Conservation (phyloP, 1,284 basidiomycete genomes). For the Papiliotrema fonsecae region DNA sequence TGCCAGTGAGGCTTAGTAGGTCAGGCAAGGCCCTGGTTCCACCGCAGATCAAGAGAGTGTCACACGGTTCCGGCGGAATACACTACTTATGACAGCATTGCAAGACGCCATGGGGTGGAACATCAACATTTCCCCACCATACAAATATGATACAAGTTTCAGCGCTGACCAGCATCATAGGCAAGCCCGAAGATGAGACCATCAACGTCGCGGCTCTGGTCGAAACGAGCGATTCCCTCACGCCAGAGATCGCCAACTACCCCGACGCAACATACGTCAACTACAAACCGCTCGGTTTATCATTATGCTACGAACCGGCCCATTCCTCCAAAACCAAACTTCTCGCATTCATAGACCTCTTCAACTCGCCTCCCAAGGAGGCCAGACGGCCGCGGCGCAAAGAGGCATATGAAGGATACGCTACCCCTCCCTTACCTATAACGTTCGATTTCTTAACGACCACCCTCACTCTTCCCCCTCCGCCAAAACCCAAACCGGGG, state of each 20-base stretch:
- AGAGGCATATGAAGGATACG: slow-evolving; percentile 7
- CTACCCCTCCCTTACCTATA: slow-evolving; percentile 52
- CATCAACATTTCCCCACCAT: too few relatives aligned
- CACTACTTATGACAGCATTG: too few relatives aligned
- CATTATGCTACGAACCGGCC: slow-evolving; percentile 56
- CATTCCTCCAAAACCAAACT: slow-evolving; percentile 45
- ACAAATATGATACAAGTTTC: too few relatives aligned
- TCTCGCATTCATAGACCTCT: slow-evolving; percentile 76
- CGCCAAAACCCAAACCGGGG: background rate
- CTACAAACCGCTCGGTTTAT: slow-evolving; percentile 70
- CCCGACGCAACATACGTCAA: slow-evolving; percentile 79
- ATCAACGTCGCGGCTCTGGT: too few relatives aligned
- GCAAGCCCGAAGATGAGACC: too few relatives aligned
- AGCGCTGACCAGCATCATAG: too few relatives aligned
- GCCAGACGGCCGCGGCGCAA: background rate
- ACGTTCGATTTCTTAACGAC: slow-evolving; percentile 54
- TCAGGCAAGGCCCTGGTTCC: too few relatives aligned
- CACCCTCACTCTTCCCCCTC: slow-evolving; percentile 32
- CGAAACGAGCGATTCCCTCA: too few relatives aligned
- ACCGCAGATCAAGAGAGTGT: too few relatives aligned
- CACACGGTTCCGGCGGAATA: too few relatives aligned
- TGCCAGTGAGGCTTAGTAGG: too few relatives aligned
- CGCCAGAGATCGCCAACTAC: slow-evolving; percentile 62
- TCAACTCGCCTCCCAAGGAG: slow-evolving; percentile 53
- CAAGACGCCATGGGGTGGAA: too few relatives aligned